phyloP scores from a whole-genome alignment of 257 asterid genomes.

The Nicotiana undulata region DNA sequence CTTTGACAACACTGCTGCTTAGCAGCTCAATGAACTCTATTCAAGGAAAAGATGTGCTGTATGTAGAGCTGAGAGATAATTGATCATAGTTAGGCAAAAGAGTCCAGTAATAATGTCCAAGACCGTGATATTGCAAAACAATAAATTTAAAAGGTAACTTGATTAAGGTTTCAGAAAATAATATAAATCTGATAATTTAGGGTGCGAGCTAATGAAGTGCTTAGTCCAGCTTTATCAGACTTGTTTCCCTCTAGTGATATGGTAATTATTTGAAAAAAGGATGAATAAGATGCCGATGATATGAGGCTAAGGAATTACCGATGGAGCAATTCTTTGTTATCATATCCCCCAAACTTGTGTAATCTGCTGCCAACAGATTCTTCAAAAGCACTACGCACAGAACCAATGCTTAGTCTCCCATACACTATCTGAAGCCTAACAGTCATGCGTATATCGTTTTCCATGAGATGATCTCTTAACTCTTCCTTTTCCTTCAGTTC shows the following conservation, averaged over 20 bases:
- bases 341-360: constrained; percentile 53
- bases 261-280: neutral
- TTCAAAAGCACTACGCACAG: constrained; percentile 72
- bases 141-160: neutral
- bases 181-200: neutral
- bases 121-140: neutral
- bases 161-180: neutral
- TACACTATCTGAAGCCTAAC: constrained; percentile 86
- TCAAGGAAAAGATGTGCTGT: neutral
- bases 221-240: neutral
- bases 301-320: constrained; percentile 30
- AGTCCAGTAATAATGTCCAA: neutral
- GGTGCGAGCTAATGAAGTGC: neutral
- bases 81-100: neutral
- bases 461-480: constrained; percentile 51
- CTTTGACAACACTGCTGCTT: too few species aligned
- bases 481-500: constrained; percentile 42
- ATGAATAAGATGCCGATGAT: neutral
- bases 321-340: constrained; percentile 60
- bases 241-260: neutral
- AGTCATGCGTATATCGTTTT: constrained; percentile 64
- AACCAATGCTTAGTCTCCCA: constrained; percentile 63
- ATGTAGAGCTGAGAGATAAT: neutral
- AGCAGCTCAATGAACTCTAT: neutral
- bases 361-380: constrained; percentile 78